Evolutionary conservation across 1,284 basidiomycete genomes (phyloP).

Genomic region (Malassezia pachydermatis): DNA sequence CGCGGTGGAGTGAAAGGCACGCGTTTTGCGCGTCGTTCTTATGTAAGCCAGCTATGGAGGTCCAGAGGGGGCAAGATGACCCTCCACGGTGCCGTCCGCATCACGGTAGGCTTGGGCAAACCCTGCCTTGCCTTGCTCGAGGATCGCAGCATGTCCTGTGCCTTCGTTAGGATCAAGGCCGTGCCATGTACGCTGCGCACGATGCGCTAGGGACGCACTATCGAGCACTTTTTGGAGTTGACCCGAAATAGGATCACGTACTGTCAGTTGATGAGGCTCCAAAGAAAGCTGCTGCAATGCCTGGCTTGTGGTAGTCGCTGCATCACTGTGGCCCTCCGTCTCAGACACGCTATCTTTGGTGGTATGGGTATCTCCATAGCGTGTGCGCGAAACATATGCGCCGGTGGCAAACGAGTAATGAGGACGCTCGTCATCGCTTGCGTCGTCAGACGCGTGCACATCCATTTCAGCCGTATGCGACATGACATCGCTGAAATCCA

Average conservation of each 20-base stretch:
- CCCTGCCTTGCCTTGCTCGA: conserved; percentile 81
- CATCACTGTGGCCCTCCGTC: not conserved
- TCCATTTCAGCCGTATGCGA: conserved; percentile 16
- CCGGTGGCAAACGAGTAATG: conserved; percentile 77
- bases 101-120: conserved; percentile 73
- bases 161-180: conserved; percentile 74
- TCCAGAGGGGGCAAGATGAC: too few relatives aligned
- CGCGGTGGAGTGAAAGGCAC: too few relatives aligned
- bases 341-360: not conserved
- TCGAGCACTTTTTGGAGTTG: conserved; percentile 52
- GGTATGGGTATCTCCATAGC: conserved; percentile 52
- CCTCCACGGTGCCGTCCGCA: conserved; percentile 22
- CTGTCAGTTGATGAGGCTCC: conserved; percentile 49
- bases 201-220: conserved; percentile 53
- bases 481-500: conserved; percentile 56
- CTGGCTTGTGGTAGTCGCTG: not conserved
- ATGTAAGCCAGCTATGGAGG: too few relatives aligned
- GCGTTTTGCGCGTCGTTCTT: too few relatives aligned
- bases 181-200: conserved; percentile 63
- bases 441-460: conserved; percentile 15
- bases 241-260: conserved; percentile 58
- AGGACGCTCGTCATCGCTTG: conserved; percentile 52
- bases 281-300: not conserved
- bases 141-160: conserved; percentile 58
- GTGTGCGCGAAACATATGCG: conserved; percentile 66